A percentile compares a stretch with the other conserved stretches of the same genome.
Conservation (phyloP, 495 filamentous ascomycete species). For the Penicillium steckii region DNA sequence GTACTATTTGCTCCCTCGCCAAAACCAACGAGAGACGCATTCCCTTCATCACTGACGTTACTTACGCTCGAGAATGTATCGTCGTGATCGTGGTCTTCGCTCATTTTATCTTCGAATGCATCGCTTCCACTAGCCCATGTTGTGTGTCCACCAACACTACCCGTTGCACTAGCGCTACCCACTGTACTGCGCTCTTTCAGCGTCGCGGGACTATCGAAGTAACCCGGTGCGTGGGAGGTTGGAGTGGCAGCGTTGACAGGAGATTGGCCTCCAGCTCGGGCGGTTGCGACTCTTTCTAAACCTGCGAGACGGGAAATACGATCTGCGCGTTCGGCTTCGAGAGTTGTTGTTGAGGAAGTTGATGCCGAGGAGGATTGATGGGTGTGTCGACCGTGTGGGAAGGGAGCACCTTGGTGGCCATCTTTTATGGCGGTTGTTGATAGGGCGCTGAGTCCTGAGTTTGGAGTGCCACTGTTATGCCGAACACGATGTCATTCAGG, state of each 20-base stretch:
- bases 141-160: constrained; percentile 68
- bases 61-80: constrained; percentile 63
- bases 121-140: constrained; percentile 72
- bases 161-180: constrained; percentile 77
- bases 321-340: constrained; percentile 89
- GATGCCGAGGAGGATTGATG: constrained; percentile 48
- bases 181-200: constrained; percentile 78
- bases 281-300: constrained; percentile 73
- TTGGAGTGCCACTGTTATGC: constrained; percentile 75
- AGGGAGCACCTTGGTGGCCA: constrained; percentile 74
- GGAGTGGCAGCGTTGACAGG: constrained; percentile 25
- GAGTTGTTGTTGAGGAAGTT: constrained; percentile 61
- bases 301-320: constrained; percentile 89
- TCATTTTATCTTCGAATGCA: constrained; percentile 66
- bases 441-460: constrained; percentile 78
- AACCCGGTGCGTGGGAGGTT: constrained; percentile 43
- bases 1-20: constrained; percentile 85
- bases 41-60: constrained; percentile 76
- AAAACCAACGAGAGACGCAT: constrained; percentile 76
- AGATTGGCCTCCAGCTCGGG: constrained; percentile 48
- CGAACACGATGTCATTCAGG: constrained; percentile 12
- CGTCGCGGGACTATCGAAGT: constrained; percentile 66
- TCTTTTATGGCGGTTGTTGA: constrained; percentile 94
- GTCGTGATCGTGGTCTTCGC: constrained; percentile 57
- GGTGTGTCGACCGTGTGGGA: constrained; percentile 55